Evolutionary conservation across 73 alveolate species (phyloP), one percentile per base, ranked within the genome.

Genomic region (Symbiodinium natans): DNA sequence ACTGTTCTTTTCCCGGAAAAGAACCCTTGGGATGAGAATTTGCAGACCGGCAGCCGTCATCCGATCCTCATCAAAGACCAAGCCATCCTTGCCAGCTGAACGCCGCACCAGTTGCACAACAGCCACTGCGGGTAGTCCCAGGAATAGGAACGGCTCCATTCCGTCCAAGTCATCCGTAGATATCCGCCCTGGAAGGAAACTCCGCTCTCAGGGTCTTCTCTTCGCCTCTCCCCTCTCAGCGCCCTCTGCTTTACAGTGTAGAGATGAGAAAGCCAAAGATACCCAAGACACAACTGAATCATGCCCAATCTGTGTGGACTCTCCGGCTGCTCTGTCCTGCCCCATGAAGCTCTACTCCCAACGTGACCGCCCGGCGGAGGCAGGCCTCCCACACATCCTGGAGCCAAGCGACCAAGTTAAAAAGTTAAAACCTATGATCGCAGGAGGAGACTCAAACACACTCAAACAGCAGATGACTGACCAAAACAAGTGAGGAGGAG

Each of bases 341-440:
- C 3, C 43, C 43, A 68, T 89, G 95, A 23, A 89, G 95, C 43
- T 89, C 86, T 7, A 39, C 86, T 29, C 95, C 95, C 85, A 89
- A 36, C 27, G 95, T 41, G 25, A 83, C 77, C 1, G 95, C 46
- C 71, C 86, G 83, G 38, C 43, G n/a, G 75, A 89, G 34, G 48
- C 71, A 63, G n/a, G 75, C 77, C 73, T 89, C 87, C 95, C 95
- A 89, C 25, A 89, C 95, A 33, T 89, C 95, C 95, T 87, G 83
- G 25, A n/a, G 29, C 42, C 2, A 23, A n/a, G 36, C 77, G 36
- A n/a, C n/a, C n/a, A n/a, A n/a, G n/a, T n/a, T n/a, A n/a, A n/a
- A n/a, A n/a, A n/a, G n/a, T n/a, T n/a, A n/a, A n/a, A n/a, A n/a
- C n/a, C n/a, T n/a, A n/a, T n/a, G n/a, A n/a, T n/a, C n/a, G n/a